phyloP scores from a whole-genome alignment of 257 asterid genomes.

The Anisodus acutangulus region DNA sequence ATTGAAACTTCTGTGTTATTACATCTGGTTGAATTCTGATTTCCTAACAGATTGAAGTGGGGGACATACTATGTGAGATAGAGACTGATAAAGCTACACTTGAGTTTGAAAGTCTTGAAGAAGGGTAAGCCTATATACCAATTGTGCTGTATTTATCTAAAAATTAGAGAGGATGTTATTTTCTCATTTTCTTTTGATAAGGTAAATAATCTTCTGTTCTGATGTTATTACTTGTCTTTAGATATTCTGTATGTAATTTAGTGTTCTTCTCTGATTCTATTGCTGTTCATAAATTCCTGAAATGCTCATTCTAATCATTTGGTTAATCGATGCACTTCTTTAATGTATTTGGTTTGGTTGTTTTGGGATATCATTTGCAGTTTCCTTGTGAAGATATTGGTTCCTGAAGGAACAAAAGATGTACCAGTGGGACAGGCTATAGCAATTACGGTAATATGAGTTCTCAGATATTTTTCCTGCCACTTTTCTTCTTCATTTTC shows the following conservation, averaged over 20 bases:
- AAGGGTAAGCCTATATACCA: constrained; percentile 64
- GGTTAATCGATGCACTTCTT: constrained; percentile 6
- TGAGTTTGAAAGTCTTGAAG: constrained; percentile 94
- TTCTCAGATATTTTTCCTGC: constrained; percentile 37
- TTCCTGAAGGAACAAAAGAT: constrained; percentile 96
- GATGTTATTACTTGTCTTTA: not conserved
- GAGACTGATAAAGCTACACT: constrained; percentile 99
- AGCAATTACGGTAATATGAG: constrained; percentile 80
- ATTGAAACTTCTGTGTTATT: not conserved
- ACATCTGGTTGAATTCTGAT: constrained; percentile 30
- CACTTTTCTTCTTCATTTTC: not conserved
- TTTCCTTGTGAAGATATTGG: constrained; percentile 88
- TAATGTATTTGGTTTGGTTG: constrained; percentile 22
- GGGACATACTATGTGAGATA: constrained; percentile 92
- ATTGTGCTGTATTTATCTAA: constrained; percentile 32
- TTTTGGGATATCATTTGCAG: constrained; percentile 49
- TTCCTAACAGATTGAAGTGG: constrained; percentile 80
- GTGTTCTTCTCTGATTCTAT: not conserved
- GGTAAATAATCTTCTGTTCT: constrained; percentile 9
- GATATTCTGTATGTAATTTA: not conserved
- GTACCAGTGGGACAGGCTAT: constrained; percentile 97
- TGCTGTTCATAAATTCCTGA: not conserved
- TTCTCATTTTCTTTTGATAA: not conserved
- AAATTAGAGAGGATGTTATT: not conserved
- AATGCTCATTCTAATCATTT: not conserved